phyloP scores from a whole-genome alignment of 2,329 filamentous ascomycete genomes.

The Monosporascus sp. region DNA sequence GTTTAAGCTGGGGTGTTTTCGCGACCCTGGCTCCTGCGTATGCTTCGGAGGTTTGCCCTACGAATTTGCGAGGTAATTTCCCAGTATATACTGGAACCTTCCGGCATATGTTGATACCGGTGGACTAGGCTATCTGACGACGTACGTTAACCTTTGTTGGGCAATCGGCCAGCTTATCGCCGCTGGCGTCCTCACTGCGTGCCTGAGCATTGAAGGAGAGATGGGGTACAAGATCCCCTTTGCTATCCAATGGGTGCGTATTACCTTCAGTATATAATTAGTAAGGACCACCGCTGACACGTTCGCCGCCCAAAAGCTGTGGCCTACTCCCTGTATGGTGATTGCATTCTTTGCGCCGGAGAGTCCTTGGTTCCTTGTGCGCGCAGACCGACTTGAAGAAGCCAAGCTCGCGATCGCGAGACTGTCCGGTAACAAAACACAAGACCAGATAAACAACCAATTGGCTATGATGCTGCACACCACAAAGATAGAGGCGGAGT shows the following conservation, averaged over 20 bases:
- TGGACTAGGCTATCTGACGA: constrained; percentile 29
- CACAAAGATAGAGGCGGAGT: constrained; percentile 35
- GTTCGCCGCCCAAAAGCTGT: constrained; percentile 18
- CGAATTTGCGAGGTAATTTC: constrained; percentile 20
- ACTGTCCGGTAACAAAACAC: constrained; percentile 25
- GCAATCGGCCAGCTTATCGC: constrained; percentile 37
- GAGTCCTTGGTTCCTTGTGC: constrained; percentile 41
- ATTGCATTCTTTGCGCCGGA: constrained; percentile 37
- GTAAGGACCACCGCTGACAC: neutral
- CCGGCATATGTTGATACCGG: neutral
- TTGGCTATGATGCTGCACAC: constrained; percentile 41
- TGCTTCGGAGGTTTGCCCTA: constrained; percentile 29
- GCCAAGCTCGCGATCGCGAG: constrained; percentile 29
- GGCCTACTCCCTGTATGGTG: constrained; percentile 35
- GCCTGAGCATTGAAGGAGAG: constrained; percentile 28
- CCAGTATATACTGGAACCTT: neutral
- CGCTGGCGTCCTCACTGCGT: constrained; percentile 32
- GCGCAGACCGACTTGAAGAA: constrained; percentile 29
- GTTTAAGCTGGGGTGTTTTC: constrained; percentile 26
- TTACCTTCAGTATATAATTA: neutral
- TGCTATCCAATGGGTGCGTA: constrained; percentile 35
- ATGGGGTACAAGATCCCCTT: constrained; percentile 40
- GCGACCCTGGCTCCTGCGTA: constrained; percentile 28
- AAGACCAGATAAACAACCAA: constrained; percentile 30
- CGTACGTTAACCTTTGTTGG: constrained; percentile 42